phyloP scores from a whole-genome alignment of 805 yeast species.

The Diddensiella transvaalensis region DNA sequence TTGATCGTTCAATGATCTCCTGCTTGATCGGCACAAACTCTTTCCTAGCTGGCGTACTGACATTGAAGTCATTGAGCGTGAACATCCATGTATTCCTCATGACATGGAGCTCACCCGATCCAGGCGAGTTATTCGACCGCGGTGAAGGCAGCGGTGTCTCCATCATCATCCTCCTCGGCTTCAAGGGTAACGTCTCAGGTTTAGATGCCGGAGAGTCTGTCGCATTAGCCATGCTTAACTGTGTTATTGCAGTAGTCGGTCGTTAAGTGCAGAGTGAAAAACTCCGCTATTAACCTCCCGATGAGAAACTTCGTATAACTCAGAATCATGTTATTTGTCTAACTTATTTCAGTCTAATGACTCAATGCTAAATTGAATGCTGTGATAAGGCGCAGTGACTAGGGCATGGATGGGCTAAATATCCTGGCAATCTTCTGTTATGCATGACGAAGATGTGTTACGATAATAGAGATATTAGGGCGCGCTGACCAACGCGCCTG shows the following conservation, averaged over 20 bases:
- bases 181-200: not conserved
- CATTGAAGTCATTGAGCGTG: slow-evolving; percentile 22
- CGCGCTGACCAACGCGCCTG: too few relatives aligned
- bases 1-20: slow-evolving; percentile 43
- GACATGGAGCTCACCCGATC: not conserved
- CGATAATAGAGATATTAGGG: too few relatives aligned
- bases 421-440: too few relatives aligned
- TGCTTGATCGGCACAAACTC: slow-evolving; percentile 18
- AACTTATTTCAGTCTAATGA: too few relatives aligned
- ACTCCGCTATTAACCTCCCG: not conserved
- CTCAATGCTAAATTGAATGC: too few relatives aligned
- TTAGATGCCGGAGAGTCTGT: not conserved
- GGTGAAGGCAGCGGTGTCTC: too few relatives aligned
- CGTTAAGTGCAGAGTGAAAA: not conserved
- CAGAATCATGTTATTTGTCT: too few relatives aligned
- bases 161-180: too few relatives aligned
- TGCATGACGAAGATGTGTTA: too few relatives aligned
- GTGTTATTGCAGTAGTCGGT: not conserved
- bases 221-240: not conserved
- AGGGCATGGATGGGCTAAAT: too few relatives aligned
- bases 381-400: too few relatives aligned
- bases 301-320: too few relatives aligned
- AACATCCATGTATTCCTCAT: slow-evolving; percentile 24
- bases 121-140: not conserved
- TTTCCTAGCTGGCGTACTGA: slow-evolving; percentile 26